Base-by-base conservation (phyloP, 2,329 filamentous ascomycete genomes). In the Neonectria coccinea region DNA sequence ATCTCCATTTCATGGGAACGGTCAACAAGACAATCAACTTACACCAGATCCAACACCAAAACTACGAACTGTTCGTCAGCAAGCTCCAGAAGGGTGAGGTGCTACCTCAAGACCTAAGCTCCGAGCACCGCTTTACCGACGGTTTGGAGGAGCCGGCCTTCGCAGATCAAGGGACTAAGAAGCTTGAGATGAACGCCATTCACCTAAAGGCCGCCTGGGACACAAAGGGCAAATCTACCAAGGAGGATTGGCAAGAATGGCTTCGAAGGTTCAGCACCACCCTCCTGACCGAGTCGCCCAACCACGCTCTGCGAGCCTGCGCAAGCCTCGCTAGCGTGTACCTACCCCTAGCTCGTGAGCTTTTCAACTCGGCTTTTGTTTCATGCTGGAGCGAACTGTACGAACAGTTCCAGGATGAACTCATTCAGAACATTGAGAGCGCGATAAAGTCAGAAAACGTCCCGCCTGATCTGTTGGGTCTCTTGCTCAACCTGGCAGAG, bases 181-280 rank as follows among this genome's bases (percentile, higher is more conserved):
- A 98, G 79, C 86, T 98, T 36, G 94, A 97, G 66, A 95, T 98
- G 79, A 99, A 99, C 71, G 94, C 97, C 55, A 94, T 98, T 68
- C 97, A 99, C 82, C 84, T 99, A 22, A 97, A 98, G 79, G 91
- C 92, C 68, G 96, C 97, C 0, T 99, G 96, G 96, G 96, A 98
- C 73, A 96, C 97, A 0, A 94, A 91, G 64, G 94, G 97, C 65
- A 97, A 97, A 76, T 97, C 95, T 0, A 99, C 96, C 10, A 94
- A 94, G 73, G 96, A 99, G 76, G 96, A 99, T 79, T 99, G 96
- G 96, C 93, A 97, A 74, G 96, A 99, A 78, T 99, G 96, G 96
- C 93, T 99, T 80, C 89, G 97, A 66, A 88, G 95, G 29, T 97
- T 99, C 80, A 98, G 95, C 76, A 95, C 97, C 36, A 97, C 97